Evolutionary conservation across 2,329 filamentous ascomycete species (phyloP), one percentile per base, ranked within the genome.

Genomic region (Dendrostoma leiphaemia): DNA sequence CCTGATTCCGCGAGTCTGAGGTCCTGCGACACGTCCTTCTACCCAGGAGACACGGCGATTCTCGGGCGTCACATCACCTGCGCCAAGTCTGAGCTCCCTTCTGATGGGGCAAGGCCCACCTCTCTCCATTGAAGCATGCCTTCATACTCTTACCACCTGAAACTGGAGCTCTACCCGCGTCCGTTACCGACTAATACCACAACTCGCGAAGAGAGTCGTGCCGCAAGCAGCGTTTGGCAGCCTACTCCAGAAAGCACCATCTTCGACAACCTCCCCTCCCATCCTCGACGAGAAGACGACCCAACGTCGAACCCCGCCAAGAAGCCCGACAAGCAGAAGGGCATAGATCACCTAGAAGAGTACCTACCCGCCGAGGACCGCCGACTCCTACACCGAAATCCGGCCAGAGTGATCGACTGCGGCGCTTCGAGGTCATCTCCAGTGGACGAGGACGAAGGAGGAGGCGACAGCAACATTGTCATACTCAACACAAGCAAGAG

Each of bases 71-170:
- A 34, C 44, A 24, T 29, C 24, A 21, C 24, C 24, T 28, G 24
- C 12, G 15, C 24, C 28, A 23, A 47, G 23, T 23, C 34, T 1
- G 46, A 17, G 15, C 17, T 37, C 34, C 12, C 17, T 15, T 13
- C 38, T 8, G 38, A 34, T 26, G 21, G 19, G 37, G 29, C 8
- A 48, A 38, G 41, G 28, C 21, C 29, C 44, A 17, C 35, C 46
- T 38, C 38, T n/a, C 45, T 46, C 38, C 15, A n/a, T 19, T 29
- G 23, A 55, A 58, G 53, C 72, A 84, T 84, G 82, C 78, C 79
- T 72, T 77, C 78, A 28, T 85, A 84, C 66, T 82, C 81, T 60
- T 87, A 86, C 63, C 83, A 87, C 62, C 65, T 88, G n/a, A 85
- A 81, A 61, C 79, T 88, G 63, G 84, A 88, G 71, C 74, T 87